Evolutionary conservation across 192 early-diverging fungal species (phyloP), one percentile per base, ranked within the genome.

Genomic region (Dispira parvispora): DNA sequence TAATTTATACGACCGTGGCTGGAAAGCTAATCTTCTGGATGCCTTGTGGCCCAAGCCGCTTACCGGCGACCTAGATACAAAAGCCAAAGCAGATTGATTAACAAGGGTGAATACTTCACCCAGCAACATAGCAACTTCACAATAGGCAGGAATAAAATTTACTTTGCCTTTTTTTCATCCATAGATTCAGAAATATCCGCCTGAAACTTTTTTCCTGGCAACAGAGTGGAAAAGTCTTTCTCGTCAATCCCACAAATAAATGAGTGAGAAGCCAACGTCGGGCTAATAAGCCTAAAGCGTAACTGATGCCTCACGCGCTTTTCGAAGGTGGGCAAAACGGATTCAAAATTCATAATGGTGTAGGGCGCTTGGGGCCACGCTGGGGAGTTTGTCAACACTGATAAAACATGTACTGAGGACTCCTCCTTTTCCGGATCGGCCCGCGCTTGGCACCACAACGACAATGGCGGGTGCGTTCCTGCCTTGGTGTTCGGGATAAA

Each of bases 1-100:
- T 9, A 77, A 77, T 45, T 18, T 25, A 42, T 77, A 77, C 57
- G 63, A 74, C 61, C 66, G 63, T n/a, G 72, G 75, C 8, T 27
- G 61, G 11, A 71, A 68, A 70, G 43, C 26, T 16, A 77, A 77
- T 47, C 61, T 77, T 46, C 13, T 23, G 2, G 16, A 38, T 9
- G 55, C 25, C 21, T 26, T 57, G 23, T 57, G 55, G 55, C 26
- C 50, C 21, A n/a, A 20, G n/a, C 10, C 21, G 50, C 26, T 52
- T 52, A 25, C 50, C 18, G 20, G 26, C 18, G 13, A 26, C 26
- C 10, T 25, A n/a, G 50, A 1, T 18, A 52, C 20, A 18, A 52
- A 52, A 18, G 50, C 18, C 3, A 38, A 38, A 38, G 6, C 32
- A 4, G 6, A 38, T 38, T 38, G 32, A 38, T 38, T 38, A 38